These are phyloP conservation scores for Fomitiporia mediterranea DNA, from an alignment of 1,284 basidiomycete genomes.

Conservation along the genomic window DNA sequence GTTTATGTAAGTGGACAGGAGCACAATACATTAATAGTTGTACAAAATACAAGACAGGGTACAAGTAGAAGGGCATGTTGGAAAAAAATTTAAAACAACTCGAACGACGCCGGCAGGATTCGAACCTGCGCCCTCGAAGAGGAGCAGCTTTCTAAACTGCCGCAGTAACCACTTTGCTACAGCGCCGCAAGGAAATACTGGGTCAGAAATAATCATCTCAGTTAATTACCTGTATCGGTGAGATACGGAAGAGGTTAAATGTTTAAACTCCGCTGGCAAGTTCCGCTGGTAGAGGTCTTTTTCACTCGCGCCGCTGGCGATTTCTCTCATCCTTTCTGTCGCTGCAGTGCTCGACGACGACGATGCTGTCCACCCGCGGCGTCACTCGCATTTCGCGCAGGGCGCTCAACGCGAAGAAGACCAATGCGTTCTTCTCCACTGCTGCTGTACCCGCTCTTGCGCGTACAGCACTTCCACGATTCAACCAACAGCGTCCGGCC, in stretches of 20 bases:
- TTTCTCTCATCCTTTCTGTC: constrained; percentile 20
- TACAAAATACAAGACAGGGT: too few species aligned
- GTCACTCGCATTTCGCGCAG: constrained; percentile 79
- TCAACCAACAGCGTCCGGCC: constrained; percentile 36
- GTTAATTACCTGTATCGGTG: too few species aligned
- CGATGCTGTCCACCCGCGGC: constrained; percentile 78
- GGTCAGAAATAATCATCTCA: too few species aligned
- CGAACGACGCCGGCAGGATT: constrained; percentile 18
- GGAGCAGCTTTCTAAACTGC: constrained; percentile 18
- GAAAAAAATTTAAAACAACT: too few species aligned
- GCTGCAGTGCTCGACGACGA: constrained; percentile 34
- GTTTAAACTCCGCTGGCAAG: constrained; percentile 4
- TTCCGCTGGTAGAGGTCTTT: neutral
- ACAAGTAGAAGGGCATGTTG: too few species aligned
- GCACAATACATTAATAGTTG: too few species aligned
- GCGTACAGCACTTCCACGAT: constrained; percentile 39
- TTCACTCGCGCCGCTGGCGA: neutral
- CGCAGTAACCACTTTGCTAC: constrained; percentile 17
- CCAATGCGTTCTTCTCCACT: constrained; percentile 74
- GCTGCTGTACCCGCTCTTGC: constrained; percentile 44
- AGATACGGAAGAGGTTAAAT: constrained; percentile 6
- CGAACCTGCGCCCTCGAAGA: constrained; percentile 19
- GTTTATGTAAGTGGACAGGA: too few species aligned
- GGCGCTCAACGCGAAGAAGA: constrained; percentile 69
- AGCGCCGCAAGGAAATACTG: neutral